A percentile compares a stretch with the other conserved stretches of the same genome.
phyloP scores from a whole-genome alignment of 2,329 filamentous ascomycete genomes.

The Thermochaetoides dissita region DNA sequence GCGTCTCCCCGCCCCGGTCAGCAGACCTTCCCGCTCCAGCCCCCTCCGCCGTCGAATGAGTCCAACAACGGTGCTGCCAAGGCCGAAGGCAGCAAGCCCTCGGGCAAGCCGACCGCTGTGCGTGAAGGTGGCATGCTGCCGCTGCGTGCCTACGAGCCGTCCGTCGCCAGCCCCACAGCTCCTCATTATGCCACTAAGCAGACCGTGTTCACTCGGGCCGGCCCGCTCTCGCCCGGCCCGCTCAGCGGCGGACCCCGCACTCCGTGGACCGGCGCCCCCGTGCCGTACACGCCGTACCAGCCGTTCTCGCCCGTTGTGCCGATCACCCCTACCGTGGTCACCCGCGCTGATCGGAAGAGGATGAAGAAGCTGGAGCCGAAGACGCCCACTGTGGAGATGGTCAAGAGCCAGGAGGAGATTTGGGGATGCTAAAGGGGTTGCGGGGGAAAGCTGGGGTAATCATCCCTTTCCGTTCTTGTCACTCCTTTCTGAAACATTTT shows the following conservation, averaged over 20 bases:
- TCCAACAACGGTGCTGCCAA: not conserved
- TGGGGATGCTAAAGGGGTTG: conserved; percentile 31
- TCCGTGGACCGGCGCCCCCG: conserved; percentile 45
- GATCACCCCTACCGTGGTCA: conserved; percentile 62
- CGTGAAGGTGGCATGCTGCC: conserved; percentile 44
- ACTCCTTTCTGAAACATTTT: not conserved
- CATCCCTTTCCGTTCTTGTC: not conserved
- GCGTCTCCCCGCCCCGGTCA: conserved; percentile 31
- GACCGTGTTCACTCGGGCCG: conserved; percentile 46
- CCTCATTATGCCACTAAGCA: conserved; percentile 40
- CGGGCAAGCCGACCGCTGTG: conserved; percentile 39
- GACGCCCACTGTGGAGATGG: conserved; percentile 49
- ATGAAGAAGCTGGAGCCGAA: conserved; percentile 51
- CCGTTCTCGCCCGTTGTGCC: conserved; percentile 63
- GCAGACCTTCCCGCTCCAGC: conserved; percentile 25
- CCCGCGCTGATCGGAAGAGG: conserved; percentile 54
- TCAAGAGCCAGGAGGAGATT: conserved; percentile 46
- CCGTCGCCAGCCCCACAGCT: conserved; percentile 35
- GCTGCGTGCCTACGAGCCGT: conserved; percentile 47
- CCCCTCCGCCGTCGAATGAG: not conserved
- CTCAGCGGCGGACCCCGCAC: conserved; percentile 44
- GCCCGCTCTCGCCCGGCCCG: conserved; percentile 41
- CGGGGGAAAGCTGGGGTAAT: not conserved
- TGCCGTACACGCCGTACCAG: conserved; percentile 68
- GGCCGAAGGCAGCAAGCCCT: not conserved